Evolutionary conservation across 805 yeast genomes (phyloP).

Genomic region (Lachancea sp.): DNA sequence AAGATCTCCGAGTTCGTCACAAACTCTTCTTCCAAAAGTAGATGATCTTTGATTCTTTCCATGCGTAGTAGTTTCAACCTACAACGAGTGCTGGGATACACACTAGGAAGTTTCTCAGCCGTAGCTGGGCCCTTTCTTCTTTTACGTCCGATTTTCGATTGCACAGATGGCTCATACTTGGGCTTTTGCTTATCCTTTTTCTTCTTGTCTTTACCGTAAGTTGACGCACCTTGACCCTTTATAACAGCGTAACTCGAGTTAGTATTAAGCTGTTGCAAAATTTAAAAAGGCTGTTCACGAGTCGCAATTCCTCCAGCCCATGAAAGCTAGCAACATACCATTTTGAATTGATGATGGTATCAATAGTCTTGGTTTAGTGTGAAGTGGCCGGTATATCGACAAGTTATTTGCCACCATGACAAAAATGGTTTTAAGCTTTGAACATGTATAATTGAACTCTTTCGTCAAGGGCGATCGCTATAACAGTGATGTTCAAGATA

Average conservation of each 20-base stretch:
- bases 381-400: neutral
- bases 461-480: neutral
- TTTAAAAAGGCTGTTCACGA: too few relatives aligned
- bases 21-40: constrained; percentile 90
- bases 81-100: constrained; percentile 89
- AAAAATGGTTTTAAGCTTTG: neutral
- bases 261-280: neutral
- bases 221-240: constrained; percentile 35
- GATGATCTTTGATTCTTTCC: constrained; percentile 95
- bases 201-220: constrained; percentile 34
- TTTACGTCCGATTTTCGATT: constrained; percentile 87
- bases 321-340: constrained; percentile 1
- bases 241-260: neutral
- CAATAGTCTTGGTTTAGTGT: neutral
- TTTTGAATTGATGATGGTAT: neutral
- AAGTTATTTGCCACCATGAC: constrained; percentile 3
- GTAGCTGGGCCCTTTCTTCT: constrained; percentile 90
- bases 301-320: neutral
- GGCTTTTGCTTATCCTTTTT: constrained; percentile 80
- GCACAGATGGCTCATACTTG: constrained; percentile 97
- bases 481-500: too few relatives aligned
- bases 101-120: constrained; percentile 72
- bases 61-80: constrained; percentile 82
- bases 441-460: neutral
- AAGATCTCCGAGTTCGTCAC: constrained; percentile 90